Percentiles rank a stretch among this genome's conserved stretches.
Conservation (phyloP, 1,139 yeast genomes). For the Saccharomyces pastorianus region DNA sequence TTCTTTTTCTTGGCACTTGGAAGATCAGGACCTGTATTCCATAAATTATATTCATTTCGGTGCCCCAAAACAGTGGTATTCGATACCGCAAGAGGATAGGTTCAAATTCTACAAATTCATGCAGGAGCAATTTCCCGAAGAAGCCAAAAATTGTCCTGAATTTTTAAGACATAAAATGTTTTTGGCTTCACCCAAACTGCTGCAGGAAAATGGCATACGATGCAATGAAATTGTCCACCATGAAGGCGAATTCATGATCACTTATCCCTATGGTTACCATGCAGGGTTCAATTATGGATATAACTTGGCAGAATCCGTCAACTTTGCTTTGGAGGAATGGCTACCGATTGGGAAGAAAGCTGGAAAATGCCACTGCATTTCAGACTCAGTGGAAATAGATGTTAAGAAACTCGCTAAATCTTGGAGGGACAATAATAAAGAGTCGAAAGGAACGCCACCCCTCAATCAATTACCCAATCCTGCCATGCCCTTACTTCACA, state of each 20-base stretch:
- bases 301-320: constrained; percentile 78
- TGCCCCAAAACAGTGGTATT: constrained; percentile 89
- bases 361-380: constrained; percentile 60
- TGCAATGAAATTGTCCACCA: constrained; percentile 63
- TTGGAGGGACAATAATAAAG: neutral
- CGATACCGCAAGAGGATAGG: constrained; percentile 63
- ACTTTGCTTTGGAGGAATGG: constrained; percentile 82
- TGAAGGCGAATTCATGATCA: constrained; percentile 68
- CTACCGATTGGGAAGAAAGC: constrained; percentile 57
- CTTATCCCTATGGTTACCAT: constrained; percentile 82
- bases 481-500: neutral
- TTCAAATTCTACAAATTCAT: constrained; percentile 52
- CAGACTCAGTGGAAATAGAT: constrained; percentile 71
- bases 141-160: constrained; percentile 55
- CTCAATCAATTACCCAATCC: neutral
- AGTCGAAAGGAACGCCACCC: neutral
- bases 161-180: constrained; percentile 78
- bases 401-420: constrained; percentile 38
- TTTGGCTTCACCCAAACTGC: constrained; percentile 58
- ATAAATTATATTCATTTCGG: constrained; percentile 83
- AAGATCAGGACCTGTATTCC: constrained; percentile 79
- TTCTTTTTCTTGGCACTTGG: constrained; percentile 84
- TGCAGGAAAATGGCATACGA: constrained; percentile 48
- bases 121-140: constrained; percentile 64
- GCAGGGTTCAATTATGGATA: constrained; percentile 84